These are phyloP conservation scores for Stagonosporopsis cucurbitacearum DNA, from an alignment of 2,329 filamentous ascomycete genomes.

Conservation along the genomic window DNA sequence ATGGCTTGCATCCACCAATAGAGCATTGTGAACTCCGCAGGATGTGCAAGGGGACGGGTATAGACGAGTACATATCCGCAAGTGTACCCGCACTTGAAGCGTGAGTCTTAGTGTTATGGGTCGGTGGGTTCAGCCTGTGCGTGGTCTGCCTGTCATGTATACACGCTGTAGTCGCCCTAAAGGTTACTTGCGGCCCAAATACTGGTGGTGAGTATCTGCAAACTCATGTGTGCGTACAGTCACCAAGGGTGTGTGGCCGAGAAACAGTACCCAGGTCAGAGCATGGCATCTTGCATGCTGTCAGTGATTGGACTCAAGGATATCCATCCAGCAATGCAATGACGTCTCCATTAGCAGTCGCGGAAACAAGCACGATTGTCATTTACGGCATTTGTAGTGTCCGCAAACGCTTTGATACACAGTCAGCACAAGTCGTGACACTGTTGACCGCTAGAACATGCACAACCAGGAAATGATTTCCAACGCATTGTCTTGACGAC, in stretches of 20 bases:
- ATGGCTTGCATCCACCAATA: conserved; percentile 2
- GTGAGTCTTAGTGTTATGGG: conserved; percentile 12
- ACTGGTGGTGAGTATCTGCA: neutral
- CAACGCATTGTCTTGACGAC: neutral
- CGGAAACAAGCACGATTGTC: neutral
- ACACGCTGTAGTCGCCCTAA: conserved; percentile 14
- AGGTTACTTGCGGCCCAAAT: conserved; percentile 1
- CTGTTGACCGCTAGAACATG: neutral
- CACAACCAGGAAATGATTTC: neutral
- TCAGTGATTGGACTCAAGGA: no score
- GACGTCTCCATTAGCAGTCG: neutral
- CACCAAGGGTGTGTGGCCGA: no score
- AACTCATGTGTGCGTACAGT: neutral
- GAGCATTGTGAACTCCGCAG: conserved; percentile 10
- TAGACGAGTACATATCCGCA: conserved; percentile 9
- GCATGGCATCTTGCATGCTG: no score
- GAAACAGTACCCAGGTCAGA: no score
- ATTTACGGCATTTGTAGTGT: no score
- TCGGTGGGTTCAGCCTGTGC: conserved; percentile 5
- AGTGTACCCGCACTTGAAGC: conserved; percentile 14
- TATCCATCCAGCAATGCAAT: neutral
- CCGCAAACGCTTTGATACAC: neutral
- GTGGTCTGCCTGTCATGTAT: conserved; percentile 6
- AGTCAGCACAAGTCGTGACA: neutral
- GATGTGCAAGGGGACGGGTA: conserved; percentile 18